Conservation (phyloP, 441 rosid species). For the Populus hybrid region DNA sequence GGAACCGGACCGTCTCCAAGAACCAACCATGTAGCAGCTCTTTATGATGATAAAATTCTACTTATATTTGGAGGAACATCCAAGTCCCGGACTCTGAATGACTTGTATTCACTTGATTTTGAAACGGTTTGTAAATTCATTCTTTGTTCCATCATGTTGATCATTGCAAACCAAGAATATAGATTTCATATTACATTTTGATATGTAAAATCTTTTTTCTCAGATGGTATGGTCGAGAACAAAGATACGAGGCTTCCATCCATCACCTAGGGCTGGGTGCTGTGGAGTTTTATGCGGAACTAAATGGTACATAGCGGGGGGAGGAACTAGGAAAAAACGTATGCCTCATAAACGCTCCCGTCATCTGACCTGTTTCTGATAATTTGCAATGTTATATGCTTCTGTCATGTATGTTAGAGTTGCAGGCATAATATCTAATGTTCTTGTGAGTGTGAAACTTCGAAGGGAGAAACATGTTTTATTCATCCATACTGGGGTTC, state of each 20-base stretch:
- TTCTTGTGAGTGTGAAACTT: background rate
- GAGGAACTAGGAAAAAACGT: slow-evolving; percentile 96
- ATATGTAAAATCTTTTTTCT: slow-evolving; percentile 19
- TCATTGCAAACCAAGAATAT: background rate
- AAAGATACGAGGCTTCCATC: slow-evolving; percentile 89
- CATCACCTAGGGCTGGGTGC: slow-evolving; percentile 89
- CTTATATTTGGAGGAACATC: slow-evolving; percentile 85
- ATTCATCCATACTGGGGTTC: background rate
- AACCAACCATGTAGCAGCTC: slow-evolving; percentile 82
- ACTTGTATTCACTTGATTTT: slow-evolving; percentile 91
- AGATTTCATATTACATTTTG: slow-evolving; percentile 11
- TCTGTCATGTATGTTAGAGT: background rate
- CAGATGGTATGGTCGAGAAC: slow-evolving; percentile 98
- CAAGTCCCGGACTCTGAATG: slow-evolving; percentile 79
- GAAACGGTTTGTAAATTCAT: slow-evolving; percentile 61
- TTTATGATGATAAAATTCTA: slow-evolving; percentile 77
- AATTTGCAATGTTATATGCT: background rate
- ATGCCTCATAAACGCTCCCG: slow-evolving; percentile 26
- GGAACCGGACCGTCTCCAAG: slow-evolving; percentile 93
- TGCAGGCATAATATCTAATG: background rate
- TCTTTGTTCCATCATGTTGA: background rate
- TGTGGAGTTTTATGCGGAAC: slow-evolving; percentile 90
- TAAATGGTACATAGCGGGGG: slow-evolving; percentile 96
- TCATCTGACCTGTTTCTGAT: background rate
- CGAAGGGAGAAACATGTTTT: background rate